These are phyloP conservation scores for Saccharum spontaneum DNA, from an alignment of 176 grass and related monocot species.

Conservation along the genomic window DNA sequence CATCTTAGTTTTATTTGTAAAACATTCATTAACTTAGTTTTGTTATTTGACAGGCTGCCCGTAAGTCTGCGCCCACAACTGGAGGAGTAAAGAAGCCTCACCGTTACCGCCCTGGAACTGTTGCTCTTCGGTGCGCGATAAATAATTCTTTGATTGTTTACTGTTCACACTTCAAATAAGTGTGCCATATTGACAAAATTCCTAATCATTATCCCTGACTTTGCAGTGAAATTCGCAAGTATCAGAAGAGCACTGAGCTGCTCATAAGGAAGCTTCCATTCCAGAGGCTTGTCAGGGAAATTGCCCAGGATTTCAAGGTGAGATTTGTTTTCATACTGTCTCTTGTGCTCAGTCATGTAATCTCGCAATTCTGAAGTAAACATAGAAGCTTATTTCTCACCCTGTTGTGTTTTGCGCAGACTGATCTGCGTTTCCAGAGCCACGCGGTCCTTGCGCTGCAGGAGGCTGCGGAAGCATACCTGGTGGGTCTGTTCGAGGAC, in stretches of 20 bases:
- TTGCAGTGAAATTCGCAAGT: slow-evolving; percentile 66
- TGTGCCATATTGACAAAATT: background rate
- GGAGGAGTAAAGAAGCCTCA: slow-evolving; percentile 82
- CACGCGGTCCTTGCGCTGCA: slow-evolving; percentile 62
- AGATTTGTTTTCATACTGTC: background rate
- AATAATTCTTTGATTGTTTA: background rate
- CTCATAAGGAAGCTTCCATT: slow-evolving; percentile 71
- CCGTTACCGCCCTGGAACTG: slow-evolving; percentile 66
- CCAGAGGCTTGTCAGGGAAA: slow-evolving; percentile 81
- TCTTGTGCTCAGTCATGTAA: background rate
- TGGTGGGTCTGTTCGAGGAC: slow-evolving; percentile 71
- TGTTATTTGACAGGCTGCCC: slow-evolving; percentile 46
- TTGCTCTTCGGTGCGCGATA: slow-evolving; percentile 55
- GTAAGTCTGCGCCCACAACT: slow-evolving; percentile 68
- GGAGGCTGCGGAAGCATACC: slow-evolving; percentile 64
- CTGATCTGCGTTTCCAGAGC: slow-evolving; percentile 72
- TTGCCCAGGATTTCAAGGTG: slow-evolving; percentile 74
- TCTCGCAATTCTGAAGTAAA: background rate
- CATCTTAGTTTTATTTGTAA: background rate
- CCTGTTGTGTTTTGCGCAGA: slow-evolving; percentile 38
- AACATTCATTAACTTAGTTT: background rate
- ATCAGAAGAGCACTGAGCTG: slow-evolving; percentile 67
- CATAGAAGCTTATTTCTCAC: background rate
- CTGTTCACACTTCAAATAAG: background rate
- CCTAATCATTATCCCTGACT: background rate